Base-by-base conservation (phyloP, 352 stramenopile genomes). In the Globisporangium acanthophoron region DNA sequence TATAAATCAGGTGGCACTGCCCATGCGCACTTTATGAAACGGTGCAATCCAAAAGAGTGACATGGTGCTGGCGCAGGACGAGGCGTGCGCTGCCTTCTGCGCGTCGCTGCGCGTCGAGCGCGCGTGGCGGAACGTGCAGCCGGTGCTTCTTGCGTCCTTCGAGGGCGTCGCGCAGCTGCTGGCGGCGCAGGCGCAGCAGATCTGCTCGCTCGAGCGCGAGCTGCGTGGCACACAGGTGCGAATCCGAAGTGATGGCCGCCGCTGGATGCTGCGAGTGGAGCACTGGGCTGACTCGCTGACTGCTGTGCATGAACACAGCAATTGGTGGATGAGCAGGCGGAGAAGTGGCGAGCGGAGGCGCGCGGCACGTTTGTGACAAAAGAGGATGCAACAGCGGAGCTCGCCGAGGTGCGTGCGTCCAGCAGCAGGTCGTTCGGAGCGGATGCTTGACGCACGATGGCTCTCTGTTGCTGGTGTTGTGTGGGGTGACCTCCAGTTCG, bases 81-180 rank as follows among this genome's bases (percentile, higher is more conserved):
- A 40, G 8, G 45, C 46, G 37, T 54, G 35, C 35, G 52, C 45
- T 18, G 40, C 44, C 1, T 59, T 79, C 40, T 35, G 16, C 9
- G 57, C 52, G 15, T 74, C 54, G 59, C 57, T 91, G 18, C 51
- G 65, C 13, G 69, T 53, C 33, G 78, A 85, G 52, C 69, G 75
- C 40, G 68, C 78, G 40, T 90, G 80, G 82, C 56, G 70, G 27
- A 92, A 92, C 52, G 71, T 89, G 40, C 82, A 90, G 52, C 47
- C 56, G 9, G 69, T 83, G 16, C 52, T 92, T 21, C 62, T 67
- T 3, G 61, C 65, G 41, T 71, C 74, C 13, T 76, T 92, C n/a
- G 45, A 27, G 16, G 41, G 64, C 7, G 54, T 90, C 9, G 72
- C 61, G 12, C 53, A 54, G n/a, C 58, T 85, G 50, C 59, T 87